phyloP scores from a whole-genome alignment of 371 early-diverging fungal genomes.

The Parasitella parasitica region DNA sequence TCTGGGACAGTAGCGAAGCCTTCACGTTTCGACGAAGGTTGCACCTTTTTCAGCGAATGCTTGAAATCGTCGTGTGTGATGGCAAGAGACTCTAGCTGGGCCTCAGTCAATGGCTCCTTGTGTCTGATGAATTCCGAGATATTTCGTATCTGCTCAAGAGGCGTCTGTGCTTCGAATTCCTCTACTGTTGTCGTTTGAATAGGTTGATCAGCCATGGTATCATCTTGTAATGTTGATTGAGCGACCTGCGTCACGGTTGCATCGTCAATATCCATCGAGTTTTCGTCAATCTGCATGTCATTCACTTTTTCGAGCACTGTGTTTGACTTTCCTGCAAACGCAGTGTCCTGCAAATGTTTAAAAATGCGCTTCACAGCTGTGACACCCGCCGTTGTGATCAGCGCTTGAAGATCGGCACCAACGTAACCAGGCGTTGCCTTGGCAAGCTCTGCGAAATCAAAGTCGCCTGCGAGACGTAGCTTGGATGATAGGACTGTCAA shows the following conservation, averaged over 20 bases:
- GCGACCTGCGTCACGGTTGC: background rate
- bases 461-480: constrained; percentile 81
- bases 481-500: constrained; percentile 88
- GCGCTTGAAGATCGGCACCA: constrained; percentile 97
- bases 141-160: constrained; percentile 62
- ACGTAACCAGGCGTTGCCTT: constrained; percentile 98
- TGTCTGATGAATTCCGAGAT: constrained; percentile 75
- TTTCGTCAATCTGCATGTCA: constrained; percentile 4
- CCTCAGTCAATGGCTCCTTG: constrained; percentile 73
- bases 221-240: background rate
- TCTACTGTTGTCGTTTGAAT: constrained; percentile 49
- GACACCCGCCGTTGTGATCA: constrained; percentile 97
- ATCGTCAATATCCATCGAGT: constrained; percentile 47
- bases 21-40: constrained; percentile 97
- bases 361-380: constrained; percentile 94
- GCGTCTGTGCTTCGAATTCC: constrained; percentile 56
- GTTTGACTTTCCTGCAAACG: constrained; percentile 3
- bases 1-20: constrained; percentile 98
- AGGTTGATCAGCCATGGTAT: constrained; percentile 7
- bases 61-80: constrained; percentile 90
- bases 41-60: constrained; percentile 88
- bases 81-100: constrained; percentile 83
- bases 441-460: constrained; percentile 90
- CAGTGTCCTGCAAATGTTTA: constrained; percentile 56
- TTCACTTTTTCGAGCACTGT: background rate